Percentiles rank a stretch among this genome's conserved stretches.
Conservation (phyloP, 129 eudicot genomes). For the Artemisia argyi region DNA sequence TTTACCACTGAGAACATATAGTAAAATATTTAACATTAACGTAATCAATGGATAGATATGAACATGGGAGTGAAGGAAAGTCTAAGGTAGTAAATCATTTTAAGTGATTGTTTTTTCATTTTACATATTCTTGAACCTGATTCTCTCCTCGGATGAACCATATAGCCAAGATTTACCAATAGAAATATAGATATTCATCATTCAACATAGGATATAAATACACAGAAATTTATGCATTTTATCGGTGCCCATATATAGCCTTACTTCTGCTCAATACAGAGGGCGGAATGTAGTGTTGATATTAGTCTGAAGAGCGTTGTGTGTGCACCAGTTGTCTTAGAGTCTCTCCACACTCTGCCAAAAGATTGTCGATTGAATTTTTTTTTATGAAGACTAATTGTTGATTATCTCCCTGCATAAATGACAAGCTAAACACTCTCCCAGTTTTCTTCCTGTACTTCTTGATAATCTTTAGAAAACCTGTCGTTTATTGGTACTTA, state of each 20-base stretch:
- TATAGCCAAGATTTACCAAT: constrained; percentile 15
- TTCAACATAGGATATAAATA: constrained; percentile 2
- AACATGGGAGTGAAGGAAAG: neutral
- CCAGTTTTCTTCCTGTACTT: constrained; percentile 52
- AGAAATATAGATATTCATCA: constrained; percentile 11
- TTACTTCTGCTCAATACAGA: neutral
- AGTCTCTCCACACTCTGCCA: constrained; percentile 39
- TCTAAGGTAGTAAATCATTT: neutral
- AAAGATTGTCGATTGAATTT: constrained; percentile 30
- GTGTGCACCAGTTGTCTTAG: constrained; percentile 18
- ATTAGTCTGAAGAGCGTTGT: constrained; percentile 5
- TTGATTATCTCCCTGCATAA: constrained; percentile 26
- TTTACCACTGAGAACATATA: constrained; percentile 16
- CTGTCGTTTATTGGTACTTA: constrained; percentile 26
- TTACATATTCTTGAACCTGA: constrained; percentile 9
- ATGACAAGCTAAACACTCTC: constrained; percentile 22
- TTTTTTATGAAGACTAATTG: constrained; percentile 35
- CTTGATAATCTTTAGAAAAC: constrained; percentile 42
- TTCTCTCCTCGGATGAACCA: neutral
- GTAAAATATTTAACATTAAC: constrained; percentile 2
- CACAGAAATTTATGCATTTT: constrained; percentile 7
- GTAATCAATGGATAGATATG: neutral
- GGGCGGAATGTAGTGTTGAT: neutral
- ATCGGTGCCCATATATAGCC: neutral
- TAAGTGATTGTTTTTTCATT: neutral